Base-by-base conservation (phyloP, 495 filamentous ascomycete genomes). In the Apodospora peruviana region DNA sequence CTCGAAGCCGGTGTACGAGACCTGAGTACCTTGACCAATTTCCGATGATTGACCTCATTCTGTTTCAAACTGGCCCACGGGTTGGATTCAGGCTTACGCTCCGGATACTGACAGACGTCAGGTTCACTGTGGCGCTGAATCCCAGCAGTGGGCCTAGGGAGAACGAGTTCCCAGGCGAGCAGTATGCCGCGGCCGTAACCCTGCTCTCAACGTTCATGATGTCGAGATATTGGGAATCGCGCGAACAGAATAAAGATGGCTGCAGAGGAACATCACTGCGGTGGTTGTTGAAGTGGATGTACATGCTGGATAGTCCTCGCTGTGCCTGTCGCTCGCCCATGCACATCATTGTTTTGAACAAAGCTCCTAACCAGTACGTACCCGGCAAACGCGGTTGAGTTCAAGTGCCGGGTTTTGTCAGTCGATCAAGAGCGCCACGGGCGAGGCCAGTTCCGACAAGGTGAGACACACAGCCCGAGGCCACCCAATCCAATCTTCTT, bases 1-100 rank as follows among this genome's bases (percentile, higher is more conserved):
- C 19, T 80, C 76, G 76, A 51, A 56, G 19, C 59, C 70, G 4
- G 56, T 74, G 42, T 72, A 68, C 40, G 51, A 66, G 2, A 60
- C 61, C 23, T 47, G 43, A 24, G 42, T 37, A 19, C 19, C 21
- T 38, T 37, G 5, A 21, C 7, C n/a, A 17, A 3, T 11, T n/a
- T 19, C 40, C 4, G 16, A 36, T 10, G 1, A 23, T 25, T n/a
- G 40, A n/a, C 1, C 18, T 9, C 11, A 11, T 25, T 42, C n/a
- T n/a, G n/a, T n/a, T n/a, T n/a, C n/a, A n/a, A n/a, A n/a, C n/a
- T n/a, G n/a, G n/a, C n/a, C n/a, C n/a, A n/a, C n/a, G n/a, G n/a
- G n/a, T n/a, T n/a, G n/a, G n/a, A n/a, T n/a, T n/a, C n/a, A n/a
- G n/a, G n/a, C n/a, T n/a, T n/a, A n/a, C n/a, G n/a, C n/a, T n/a